Evolutionary conservation across 139 green algal genomes (phyloP), one percentile per base, ranked within the genome.

Genomic region (Coelastrella sp.): DNA sequence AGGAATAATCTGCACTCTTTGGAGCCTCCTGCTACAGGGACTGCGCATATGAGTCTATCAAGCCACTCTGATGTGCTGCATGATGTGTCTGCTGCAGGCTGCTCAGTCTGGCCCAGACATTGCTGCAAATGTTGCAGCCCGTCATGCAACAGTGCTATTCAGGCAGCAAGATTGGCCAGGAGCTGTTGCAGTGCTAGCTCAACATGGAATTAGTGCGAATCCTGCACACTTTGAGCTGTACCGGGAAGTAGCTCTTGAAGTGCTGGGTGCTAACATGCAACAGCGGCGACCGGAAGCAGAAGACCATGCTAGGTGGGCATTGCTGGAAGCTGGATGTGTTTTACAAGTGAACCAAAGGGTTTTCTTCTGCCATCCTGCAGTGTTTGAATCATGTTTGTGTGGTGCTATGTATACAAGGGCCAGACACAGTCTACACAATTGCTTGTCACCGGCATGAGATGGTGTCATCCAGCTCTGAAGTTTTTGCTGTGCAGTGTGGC

Each of bases 151-250:
- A 92, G 80, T 94, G 56, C 92, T 93, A 23, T 92, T 92, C 56
- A 93, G 95, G 92, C 91, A 95, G 74, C 92, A 86, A 0, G 92
- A 96, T 73, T 94, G 94, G 60, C 82, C 83, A 32, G 92, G 54
- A n/a, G 93, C 73, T 19, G 92, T 78, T 7, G 68, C 66, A 3
- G 90, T 96, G 47, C 75, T 97, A 5, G 92, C 94, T 13, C 58
- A 88, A 80, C 88, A 95, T 80, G 94, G 95, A 61, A 89, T 94
- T 17, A 84, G 64, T 16, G 57, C 85, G 3, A 89, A 92, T 7
- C 88, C 92, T 16, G 75, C 82, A 61, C 92, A 96, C 73, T 95
- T 94, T 66, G 93, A 96, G 77, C 92, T 97, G 76, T 97, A 98
- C 92, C 73, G 86, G 56, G 92, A 95, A 60, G 93, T 98, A 32